These are phyloP conservation scores for Samsoniella hepiali DNA, from an alignment of 2,329 filamentous ascomycete genomes.

Conservation along the genomic window DNA sequence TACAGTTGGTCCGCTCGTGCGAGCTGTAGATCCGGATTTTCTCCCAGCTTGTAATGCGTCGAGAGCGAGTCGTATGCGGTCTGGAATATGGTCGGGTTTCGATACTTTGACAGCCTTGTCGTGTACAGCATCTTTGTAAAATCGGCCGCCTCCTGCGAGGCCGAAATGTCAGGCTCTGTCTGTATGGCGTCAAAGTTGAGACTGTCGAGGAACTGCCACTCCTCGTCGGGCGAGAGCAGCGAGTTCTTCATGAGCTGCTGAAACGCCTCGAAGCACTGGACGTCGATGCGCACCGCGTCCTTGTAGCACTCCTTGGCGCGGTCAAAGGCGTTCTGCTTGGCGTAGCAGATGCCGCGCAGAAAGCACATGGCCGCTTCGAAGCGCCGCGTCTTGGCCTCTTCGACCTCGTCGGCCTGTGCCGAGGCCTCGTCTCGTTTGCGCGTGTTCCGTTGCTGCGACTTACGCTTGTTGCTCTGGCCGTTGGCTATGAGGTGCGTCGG, in stretches of 20 bases:
- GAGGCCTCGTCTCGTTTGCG: conserved; percentile 33
- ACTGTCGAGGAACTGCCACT: conserved; percentile 83
- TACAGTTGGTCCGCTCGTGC: conserved; percentile 88
- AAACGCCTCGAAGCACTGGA: conserved; percentile 97
- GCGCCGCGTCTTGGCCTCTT: conserved; percentile 71
- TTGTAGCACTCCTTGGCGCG: conserved; percentile 98
- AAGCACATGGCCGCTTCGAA: conserved; percentile 99
- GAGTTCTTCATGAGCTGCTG: conserved; percentile 97
- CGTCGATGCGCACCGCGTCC: conserved; percentile 91
- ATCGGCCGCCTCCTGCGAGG: conserved; percentile 81
- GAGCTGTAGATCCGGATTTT: conserved; percentile 86
- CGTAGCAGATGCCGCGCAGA: conserved; percentile 86
- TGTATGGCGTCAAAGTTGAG: conserved; percentile 85
- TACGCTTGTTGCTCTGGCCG: conserved; percentile 38
- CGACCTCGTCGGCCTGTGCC: conserved; percentile 43
- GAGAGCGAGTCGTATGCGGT: conserved; percentile 85
- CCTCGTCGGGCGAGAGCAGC: conserved; percentile 82
- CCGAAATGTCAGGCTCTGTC: conserved; percentile 60
- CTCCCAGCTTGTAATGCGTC: conserved; percentile 83
- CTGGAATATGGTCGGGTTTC: conserved; percentile 78
- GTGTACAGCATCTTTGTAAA: conserved; percentile 97
- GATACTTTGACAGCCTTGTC: conserved; percentile 91
- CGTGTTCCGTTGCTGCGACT: conserved; percentile 33
- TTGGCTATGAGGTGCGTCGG: conserved; percentile 81
- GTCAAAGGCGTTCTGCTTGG: conserved; percentile 96